phyloP scores from a whole-genome alignment of 257 asterid genomes.

The Solanum arcanum region DNA sequence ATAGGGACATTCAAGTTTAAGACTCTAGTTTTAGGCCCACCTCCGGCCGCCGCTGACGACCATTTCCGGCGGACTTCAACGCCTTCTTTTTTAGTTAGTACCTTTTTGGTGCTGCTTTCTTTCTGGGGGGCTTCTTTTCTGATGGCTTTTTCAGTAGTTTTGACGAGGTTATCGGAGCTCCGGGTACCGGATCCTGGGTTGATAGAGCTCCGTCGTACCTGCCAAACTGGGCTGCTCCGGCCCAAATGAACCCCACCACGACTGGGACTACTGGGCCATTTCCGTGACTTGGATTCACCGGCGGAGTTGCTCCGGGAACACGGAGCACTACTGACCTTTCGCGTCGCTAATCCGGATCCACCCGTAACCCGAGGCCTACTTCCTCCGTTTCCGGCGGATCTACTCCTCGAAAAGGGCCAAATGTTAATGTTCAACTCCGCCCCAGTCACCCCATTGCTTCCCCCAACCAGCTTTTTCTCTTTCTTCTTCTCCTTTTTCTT shows the following conservation, averaged over 20 bases:
- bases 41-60: slow-evolving; percentile 5
- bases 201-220: slow-evolving; percentile 45
- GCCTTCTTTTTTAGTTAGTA: slow-evolving; percentile 11
- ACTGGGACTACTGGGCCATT: slow-evolving; percentile 65
- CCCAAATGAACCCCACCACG: slow-evolving; percentile 79
- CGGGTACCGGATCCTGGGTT: slow-evolving; percentile 7
- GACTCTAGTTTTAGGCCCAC: slow-evolving; percentile 27
- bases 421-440: slow-evolving; percentile 86
- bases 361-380: slow-evolving; percentile 39
- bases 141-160: slow-evolving; percentile 16
- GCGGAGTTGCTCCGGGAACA: slow-evolving; percentile 92
- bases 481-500: slow-evolving; percentile 30
- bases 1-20: slow-evolving; percentile 64
- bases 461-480: slow-evolving; percentile 19
- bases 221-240: slow-evolving; percentile 79
- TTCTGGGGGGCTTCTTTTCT: slow-evolving; percentile 4
- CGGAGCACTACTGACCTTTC: slow-evolving; percentile 94
- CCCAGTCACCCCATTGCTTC: slow-evolving; percentile 22
- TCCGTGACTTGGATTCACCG: slow-evolving; percentile 80
- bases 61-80: slow-evolving; percentile 36
- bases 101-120: slow-evolving; percentile 3
- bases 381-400: slow-evolving; percentile 88
- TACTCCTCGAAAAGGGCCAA: slow-evolving; percentile 90
- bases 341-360: slow-evolving; percentile 25
- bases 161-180: slow-evolving; percentile 10